Conservation (phyloP, 768 basidiomycete species). For the Punctularia strigosozonata region DNA sequence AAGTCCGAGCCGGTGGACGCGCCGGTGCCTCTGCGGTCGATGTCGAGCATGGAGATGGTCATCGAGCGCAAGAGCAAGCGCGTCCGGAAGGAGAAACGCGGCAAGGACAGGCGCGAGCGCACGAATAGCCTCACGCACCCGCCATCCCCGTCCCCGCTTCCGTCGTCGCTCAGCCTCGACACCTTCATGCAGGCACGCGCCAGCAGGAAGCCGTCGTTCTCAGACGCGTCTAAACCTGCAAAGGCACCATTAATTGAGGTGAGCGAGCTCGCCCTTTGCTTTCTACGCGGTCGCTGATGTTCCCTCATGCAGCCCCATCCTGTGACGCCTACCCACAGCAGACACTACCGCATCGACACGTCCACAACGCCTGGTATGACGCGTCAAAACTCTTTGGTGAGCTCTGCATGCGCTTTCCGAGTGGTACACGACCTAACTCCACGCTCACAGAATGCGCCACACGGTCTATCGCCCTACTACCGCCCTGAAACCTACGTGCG, state of each 20-base stretch:
- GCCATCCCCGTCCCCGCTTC: slow-evolving; percentile 42
- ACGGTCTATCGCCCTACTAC: too few species aligned
- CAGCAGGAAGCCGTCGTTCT: slow-evolving; percentile 14
- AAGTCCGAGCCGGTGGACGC: slow-evolving; percentile 50
- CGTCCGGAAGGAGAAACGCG: slow-evolving; percentile 12
- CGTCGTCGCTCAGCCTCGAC: slow-evolving; percentile 32
- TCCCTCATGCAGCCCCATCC: background rate
- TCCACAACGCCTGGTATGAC: background rate
- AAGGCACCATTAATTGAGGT: too few species aligned
- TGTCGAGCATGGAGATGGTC: slow-evolving; percentile 69
- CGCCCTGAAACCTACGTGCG: slow-evolving; percentile 24
- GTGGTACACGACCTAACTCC: too few species aligned
- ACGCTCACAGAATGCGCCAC: too few species aligned
- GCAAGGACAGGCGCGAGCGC: slow-evolving; percentile 12
- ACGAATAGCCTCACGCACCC: slow-evolving; percentile 25
- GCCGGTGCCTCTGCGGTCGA: slow-evolving; percentile 37
- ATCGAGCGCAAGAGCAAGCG: slow-evolving; percentile 53
- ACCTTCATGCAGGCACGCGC: slow-evolving; percentile 44
- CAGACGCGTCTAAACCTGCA: slow-evolving; percentile 15
- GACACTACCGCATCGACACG: background rate
- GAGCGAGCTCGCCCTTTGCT: too few species aligned
- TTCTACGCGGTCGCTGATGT: too few species aligned
- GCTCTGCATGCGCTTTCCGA: too few species aligned
- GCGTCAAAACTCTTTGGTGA: too few species aligned
- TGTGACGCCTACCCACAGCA: background rate